Base-by-base conservation (phyloP, 2,329 filamentous ascomycete species). In the Teratosphaeria gauchensis region DNA sequence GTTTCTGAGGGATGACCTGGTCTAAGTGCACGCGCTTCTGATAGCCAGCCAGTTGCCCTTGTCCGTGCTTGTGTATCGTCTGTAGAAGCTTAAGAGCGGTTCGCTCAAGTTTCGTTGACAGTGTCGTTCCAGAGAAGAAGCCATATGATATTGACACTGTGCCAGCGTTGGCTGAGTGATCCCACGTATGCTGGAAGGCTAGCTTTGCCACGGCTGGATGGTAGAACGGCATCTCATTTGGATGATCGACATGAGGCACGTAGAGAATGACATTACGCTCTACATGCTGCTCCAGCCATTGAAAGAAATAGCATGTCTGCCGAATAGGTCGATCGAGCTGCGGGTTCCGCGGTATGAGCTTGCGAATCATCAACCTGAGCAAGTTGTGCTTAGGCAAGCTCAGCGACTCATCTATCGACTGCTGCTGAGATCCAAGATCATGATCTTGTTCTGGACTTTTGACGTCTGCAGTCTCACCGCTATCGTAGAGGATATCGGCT, bases 21-120 rank as follows among this genome's bases (percentile, higher is more conserved):
- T 97, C 92, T 73, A 95, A 92, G 54, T 91, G 82, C 0, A 92
- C 89, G 56, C 89, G 83, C 71, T 96, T 96, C 61, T 85, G 79
- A 72, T 95, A 89, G 59, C 89, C 88, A 28, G 76, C 74, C 51
- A 79, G 76, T 7, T 76, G 77, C 7, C 88, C 86, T 65, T 86
- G 79, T 30, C 87, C 86, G 69, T 92, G 88, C 72, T 91, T 92
- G 75, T 87, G 79, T 42, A 90, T 77, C 21, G 85, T 82, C 35
- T 83, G 76, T 14, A 92, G 77, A 14, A 94, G 78, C 64, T 86
- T 84, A 51, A 86, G 80, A 16, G 84, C 87, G 1, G 88, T 90
- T 48, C 88, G 82, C 7, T 78, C 74, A 52, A 92, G 77, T 64
- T 71, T 72, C 0, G 58, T 56, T 21, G 62, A 53, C 9, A 67